phyloP scores from a whole-genome alignment of 2,329 filamentous ascomycete genomes.

The Rutstroemia sp. region DNA sequence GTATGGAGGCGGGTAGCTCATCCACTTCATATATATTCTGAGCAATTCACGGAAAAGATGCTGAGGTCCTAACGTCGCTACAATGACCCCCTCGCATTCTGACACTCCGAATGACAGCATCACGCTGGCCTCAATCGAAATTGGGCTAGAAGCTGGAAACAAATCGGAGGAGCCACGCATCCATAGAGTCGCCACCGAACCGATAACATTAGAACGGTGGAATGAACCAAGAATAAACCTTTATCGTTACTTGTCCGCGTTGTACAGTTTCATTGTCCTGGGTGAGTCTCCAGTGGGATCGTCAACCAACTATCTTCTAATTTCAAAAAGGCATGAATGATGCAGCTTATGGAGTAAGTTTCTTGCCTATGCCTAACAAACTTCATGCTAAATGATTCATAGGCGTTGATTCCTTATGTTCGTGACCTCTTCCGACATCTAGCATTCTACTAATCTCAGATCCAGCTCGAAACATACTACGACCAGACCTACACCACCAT shows the following conservation, averaged over 20 bases:
- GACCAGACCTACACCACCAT: slow-evolving; percentile 53
- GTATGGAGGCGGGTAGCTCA: background rate
- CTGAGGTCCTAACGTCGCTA: no score
- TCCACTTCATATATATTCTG: background rate
- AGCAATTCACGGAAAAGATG: no score
- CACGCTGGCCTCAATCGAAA: background rate
- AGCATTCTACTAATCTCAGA: background rate
- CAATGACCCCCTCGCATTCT: background rate
- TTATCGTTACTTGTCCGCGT: slow-evolving; percentile 50
- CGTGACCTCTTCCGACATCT: slow-evolving; percentile 9
- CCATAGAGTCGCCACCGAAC: background rate
- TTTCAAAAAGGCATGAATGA: slow-evolving; percentile 6
- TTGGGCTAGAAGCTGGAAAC: background rate
- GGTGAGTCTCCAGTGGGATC: slow-evolving; percentile 37
- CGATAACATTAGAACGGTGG: slow-evolving; percentile 45
- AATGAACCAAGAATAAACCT: slow-evolving; percentile 52
- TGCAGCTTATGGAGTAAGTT: slow-evolving; percentile 16
- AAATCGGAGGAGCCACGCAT: slow-evolving; percentile 7
- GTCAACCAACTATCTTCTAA: background rate
- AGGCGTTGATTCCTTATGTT: slow-evolving; percentile 41
- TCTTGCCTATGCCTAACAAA: background rate
- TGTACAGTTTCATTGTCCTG: slow-evolving; percentile 56
- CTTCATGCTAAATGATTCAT: background rate
- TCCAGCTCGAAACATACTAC: slow-evolving; percentile 41
- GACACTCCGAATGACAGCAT: background rate